These are phyloP conservation scores for Cenchrus americanus DNA, from an alignment of 176 grass and related monocot species.

Conservation along the genomic window DNA sequence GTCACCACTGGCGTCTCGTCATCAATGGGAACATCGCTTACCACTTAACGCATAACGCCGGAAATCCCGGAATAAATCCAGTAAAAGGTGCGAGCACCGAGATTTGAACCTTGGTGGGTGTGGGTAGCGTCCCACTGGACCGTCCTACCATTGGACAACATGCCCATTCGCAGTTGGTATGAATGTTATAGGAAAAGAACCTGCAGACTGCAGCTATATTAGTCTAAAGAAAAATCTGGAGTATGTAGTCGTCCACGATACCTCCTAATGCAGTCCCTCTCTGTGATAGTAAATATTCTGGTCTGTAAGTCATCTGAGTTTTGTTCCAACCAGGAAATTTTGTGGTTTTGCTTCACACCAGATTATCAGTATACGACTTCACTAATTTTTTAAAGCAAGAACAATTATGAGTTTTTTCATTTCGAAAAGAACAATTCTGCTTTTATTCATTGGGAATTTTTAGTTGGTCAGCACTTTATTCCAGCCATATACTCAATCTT, in stretches of 20 bases:
- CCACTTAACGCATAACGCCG: too few relatives aligned
- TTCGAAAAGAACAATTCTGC: neutral
- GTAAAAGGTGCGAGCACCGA: too few relatives aligned
- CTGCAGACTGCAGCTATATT: neutral
- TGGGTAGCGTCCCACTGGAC: too few relatives aligned
- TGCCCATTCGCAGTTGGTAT: too few relatives aligned
- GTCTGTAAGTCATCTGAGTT: neutral
- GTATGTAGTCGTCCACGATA: too few relatives aligned
- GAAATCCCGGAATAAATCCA: too few relatives aligned
- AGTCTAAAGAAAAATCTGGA: neutral
- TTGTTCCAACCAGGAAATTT: neutral
- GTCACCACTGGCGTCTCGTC: too few relatives aligned
- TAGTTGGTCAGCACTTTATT: neutral
- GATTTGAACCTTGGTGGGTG: too few relatives aligned
- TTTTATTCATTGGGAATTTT: neutral
- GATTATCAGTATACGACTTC: neutral
- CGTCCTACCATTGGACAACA: too few relatives aligned
- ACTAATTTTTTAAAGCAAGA: neutral
- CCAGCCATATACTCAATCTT: neutral
- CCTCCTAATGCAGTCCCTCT: neutral
- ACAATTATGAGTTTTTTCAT: neutral
- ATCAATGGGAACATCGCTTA: too few relatives aligned
- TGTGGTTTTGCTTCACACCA: neutral
- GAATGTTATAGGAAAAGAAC: slow-evolving; percentile 19
- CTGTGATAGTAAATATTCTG: neutral